These are phyloP conservation scores for Babesia bigemina DNA, from an alignment of 169 alveolate species.

Conservation along the genomic window DNA sequence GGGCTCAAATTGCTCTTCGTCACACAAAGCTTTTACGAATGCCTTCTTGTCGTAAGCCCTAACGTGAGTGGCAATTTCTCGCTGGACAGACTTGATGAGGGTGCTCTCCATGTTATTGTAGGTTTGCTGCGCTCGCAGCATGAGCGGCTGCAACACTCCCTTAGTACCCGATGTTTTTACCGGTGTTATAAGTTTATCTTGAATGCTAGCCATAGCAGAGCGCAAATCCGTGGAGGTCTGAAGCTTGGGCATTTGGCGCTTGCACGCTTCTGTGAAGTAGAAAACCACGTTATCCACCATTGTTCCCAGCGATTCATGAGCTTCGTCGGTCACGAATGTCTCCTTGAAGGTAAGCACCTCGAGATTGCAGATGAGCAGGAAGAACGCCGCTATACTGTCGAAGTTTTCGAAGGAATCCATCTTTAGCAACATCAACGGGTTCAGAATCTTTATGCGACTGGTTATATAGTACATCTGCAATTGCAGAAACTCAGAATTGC, in stretches of 20 bases:
- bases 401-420: slow-evolving; percentile 29
- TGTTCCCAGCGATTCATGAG: slow-evolving; percentile 42
- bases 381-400: slow-evolving; percentile 21
- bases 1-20: slow-evolving; percentile 7
- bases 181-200: slow-evolving; percentile 15
- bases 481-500: slow-evolving; percentile 33
- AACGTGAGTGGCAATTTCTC: slow-evolving; percentile 7
- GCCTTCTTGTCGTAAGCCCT: slow-evolving; percentile 21
- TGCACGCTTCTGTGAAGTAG: slow-evolving; percentile 45
- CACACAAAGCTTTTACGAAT: slow-evolving; percentile 6
- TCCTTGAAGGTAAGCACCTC: slow-evolving; percentile 48
- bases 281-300: slow-evolving; percentile 43
- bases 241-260: slow-evolving; percentile 16
- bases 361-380: slow-evolving; percentile 30
- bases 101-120: slow-evolving; percentile 27
- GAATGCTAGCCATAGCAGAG: slow-evolving; percentile 3
- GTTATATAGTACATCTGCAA: slow-evolving; percentile 60
- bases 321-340: slow-evolving; percentile 31
- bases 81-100: slow-evolving; percentile 14
- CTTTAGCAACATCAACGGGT: slow-evolving; percentile 36
- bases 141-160: slow-evolving; percentile 39
- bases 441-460: slow-evolving; percentile 40
- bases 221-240: slow-evolving; percentile 19
- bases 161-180: slow-evolving; percentile 10
- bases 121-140: slow-evolving; percentile 28